Evolutionary conservation across 1,139 yeast genomes (phyloP).

Genomic region (Hemisphaericaspora lyxosophila): DNA sequence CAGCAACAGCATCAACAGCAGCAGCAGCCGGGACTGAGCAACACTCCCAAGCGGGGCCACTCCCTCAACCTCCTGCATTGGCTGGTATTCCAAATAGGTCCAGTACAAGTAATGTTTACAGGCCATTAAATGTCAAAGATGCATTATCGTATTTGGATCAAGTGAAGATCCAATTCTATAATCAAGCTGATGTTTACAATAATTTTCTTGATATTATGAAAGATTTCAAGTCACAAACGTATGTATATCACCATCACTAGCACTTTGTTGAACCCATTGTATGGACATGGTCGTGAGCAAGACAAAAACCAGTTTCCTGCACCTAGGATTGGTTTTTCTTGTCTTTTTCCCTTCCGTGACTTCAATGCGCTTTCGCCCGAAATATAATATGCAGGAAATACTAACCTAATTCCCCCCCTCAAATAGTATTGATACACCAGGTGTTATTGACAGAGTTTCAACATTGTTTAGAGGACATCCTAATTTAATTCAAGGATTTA

Average conservation of each 20-base stretch:
- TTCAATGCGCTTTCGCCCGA: not conserved
- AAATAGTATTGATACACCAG: slow-evolving; percentile 93
- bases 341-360: not conserved
- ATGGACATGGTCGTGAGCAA: not conserved
- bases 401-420: slow-evolving; percentile 11
- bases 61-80: slow-evolving; percentile 17
- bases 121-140: slow-evolving; percentile 93
- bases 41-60: slow-evolving; percentile 10
- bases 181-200: slow-evolving; percentile 94
- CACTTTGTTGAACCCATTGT: not conserved
- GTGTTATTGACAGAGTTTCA: slow-evolving; percentile 94
- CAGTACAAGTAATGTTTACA: slow-evolving; percentile 54
- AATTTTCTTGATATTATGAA: slow-evolving; percentile 97
- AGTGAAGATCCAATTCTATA: slow-evolving; percentile 87
- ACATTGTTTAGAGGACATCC: slow-evolving; percentile 91
- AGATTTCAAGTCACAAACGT: slow-evolving; percentile 91
- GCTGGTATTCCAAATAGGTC: slow-evolving; percentile 44
- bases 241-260: slow-evolving; percentile 27
- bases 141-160: slow-evolving; percentile 94
- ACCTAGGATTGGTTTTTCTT: not conserved
- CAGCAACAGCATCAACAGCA: slow-evolving; percentile 15
- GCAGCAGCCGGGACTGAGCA: slow-evolving; percentile 13
- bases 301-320: not conserved
- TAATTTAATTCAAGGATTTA: slow-evolving; percentile 89
- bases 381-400: slow-evolving; percentile 5